Base-by-base conservation (phyloP, 2,329 filamentous ascomycete genomes). In the Aspergillus oerlinghausenensis region DNA sequence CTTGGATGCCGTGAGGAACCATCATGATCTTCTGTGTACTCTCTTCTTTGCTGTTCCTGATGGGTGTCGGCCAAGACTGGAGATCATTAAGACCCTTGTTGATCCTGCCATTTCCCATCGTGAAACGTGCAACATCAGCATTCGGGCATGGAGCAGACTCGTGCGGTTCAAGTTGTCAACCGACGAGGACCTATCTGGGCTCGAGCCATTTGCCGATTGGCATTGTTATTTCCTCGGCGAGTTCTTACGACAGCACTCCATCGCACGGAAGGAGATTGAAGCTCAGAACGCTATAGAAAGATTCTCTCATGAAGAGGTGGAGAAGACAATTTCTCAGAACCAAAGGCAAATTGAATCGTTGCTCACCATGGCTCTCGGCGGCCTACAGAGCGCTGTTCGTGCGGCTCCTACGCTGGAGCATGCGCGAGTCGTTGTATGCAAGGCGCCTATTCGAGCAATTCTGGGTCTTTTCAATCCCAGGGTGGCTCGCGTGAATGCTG, bases 21-120 rank as follows among this genome's bases (percentile, higher is more conserved):
- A 87, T 57, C 83, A 85, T 60, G 83, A 86, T 63, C 73, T 87
- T 17, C 75, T 87, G 0, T 83, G 80, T 54, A 83, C 81, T 3
- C 72, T 87, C 14, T 86, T 86, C 65, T 85, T 78, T 75, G 79
- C 78, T 45, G 79, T 81, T 40, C 83, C 84, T 26, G 69, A 79
- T 28, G 73, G 75, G 1, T 80, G 75, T 63, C 76, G 84, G n/a
- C 82, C 82, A 43, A 75, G 79, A 47, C 61, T 84, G 4, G 74
- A 79, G 52, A 72, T 78, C 5, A 76, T 86, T 50, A 78, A 75
- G 28, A 75, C 79, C 52, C 75, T 87, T 5, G 82, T 86, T 14
- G 78, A 84, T 60, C 81, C 84, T 56, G 73, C 78, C 14, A 77
- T 64, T 17, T 86, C 84, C 10, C 84, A 86, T 68, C 75, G 77